Evolutionary conservation across 1,284 basidiomycete species (phyloP).

Genomic region (Cystobasidium sp.): DNA sequence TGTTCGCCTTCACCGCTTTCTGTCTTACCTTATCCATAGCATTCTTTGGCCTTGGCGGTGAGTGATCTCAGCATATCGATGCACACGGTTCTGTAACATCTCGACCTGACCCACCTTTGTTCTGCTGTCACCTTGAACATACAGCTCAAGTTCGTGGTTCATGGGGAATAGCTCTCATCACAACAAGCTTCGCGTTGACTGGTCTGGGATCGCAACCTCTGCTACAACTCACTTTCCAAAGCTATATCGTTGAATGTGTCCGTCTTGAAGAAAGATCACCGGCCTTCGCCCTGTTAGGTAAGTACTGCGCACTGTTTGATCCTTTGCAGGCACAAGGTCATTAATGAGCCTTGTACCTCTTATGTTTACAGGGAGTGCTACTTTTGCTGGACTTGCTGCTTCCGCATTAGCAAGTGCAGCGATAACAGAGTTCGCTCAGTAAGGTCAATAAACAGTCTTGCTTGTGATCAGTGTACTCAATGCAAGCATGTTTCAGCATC

Average conservation of each 20-base stretch:
- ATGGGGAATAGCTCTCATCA: conserved; percentile 30
- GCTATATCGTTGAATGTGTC: conserved; percentile 43
- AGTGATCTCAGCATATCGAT: neutral
- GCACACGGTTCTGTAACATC: too few species aligned
- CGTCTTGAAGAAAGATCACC: conserved; percentile 29
- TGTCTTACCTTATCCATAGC: conserved; percentile 34
- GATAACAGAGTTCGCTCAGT: conserved; percentile 28
- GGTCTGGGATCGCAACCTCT: conserved; percentile 41
- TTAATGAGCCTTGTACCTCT: neutral
- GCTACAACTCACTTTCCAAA: conserved; percentile 42
- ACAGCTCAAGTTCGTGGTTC: conserved; percentile 30
- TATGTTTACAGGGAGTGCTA: conserved; percentile 29
- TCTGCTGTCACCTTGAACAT: neutral
- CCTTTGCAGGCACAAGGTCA: neutral
- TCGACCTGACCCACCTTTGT: neutral
- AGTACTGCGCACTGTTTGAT: neutral
- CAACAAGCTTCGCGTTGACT: conserved; percentile 28
- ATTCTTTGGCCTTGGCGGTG: conserved; percentile 41
- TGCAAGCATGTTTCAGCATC: neutral
- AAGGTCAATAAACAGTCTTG: neutral
- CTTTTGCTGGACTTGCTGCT: conserved; percentile 33
- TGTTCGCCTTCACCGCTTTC: conserved; percentile 43
- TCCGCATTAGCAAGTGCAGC: conserved; percentile 36
- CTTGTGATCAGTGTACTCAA: neutral
- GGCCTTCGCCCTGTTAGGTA: conserved; percentile 32